Conservation (phyloP, 2,329 filamentous ascomycete genomes). For the Aureobasidium sp. region DNA sequence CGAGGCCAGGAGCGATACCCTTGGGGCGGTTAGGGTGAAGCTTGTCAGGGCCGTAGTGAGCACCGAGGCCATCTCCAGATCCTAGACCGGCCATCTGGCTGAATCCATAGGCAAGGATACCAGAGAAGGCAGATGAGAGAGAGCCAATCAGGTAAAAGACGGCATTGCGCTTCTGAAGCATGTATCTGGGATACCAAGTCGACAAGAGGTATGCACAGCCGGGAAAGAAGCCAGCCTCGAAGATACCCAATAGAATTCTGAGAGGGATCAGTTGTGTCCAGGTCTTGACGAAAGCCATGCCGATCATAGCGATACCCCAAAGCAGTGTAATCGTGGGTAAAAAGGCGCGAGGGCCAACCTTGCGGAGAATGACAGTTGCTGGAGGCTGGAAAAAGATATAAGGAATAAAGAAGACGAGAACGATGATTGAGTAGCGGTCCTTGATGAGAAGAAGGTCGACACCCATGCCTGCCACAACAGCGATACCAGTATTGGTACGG, state of each 20-base stretch:
- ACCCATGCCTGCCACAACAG: slow-evolving; percentile 30
- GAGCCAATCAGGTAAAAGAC: slow-evolving; percentile 46
- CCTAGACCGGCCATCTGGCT: slow-evolving; percentile 43
- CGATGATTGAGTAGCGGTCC: slow-evolving; percentile 39
- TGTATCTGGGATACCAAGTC: slow-evolving; percentile 27
- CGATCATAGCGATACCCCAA: slow-evolving; percentile 57
- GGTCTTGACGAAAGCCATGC: slow-evolving; percentile 53
- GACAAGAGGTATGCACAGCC: slow-evolving; percentile 54
- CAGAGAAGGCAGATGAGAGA: slow-evolving; percentile 42
- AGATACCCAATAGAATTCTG: slow-evolving; percentile 53
- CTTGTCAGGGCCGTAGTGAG: slow-evolving; percentile 28
- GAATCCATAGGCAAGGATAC: slow-evolving; percentile 36
- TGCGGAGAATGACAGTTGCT: slow-evolving; percentile 61
- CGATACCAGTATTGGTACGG: slow-evolving; percentile 29
- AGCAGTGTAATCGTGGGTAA: slow-evolving; percentile 37
- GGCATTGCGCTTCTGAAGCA: slow-evolving; percentile 35
- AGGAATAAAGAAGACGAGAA: slow-evolving; percentile 66
- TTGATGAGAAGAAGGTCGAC: slow-evolving; percentile 27
- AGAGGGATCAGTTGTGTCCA: slow-evolving; percentile 49
- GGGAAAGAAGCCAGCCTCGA: slow-evolving; percentile 62
- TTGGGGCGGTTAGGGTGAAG: slow-evolving; percentile 21
- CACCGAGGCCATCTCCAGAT: slow-evolving; percentile 25
- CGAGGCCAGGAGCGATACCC: slow-evolving; percentile 30
- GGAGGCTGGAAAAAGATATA: slow-evolving; percentile 68
- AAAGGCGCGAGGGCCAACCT: slow-evolving; percentile 46